Conservation (phyloP, 768 basidiomycete species). For the Lyophyllum atratum region DNA sequence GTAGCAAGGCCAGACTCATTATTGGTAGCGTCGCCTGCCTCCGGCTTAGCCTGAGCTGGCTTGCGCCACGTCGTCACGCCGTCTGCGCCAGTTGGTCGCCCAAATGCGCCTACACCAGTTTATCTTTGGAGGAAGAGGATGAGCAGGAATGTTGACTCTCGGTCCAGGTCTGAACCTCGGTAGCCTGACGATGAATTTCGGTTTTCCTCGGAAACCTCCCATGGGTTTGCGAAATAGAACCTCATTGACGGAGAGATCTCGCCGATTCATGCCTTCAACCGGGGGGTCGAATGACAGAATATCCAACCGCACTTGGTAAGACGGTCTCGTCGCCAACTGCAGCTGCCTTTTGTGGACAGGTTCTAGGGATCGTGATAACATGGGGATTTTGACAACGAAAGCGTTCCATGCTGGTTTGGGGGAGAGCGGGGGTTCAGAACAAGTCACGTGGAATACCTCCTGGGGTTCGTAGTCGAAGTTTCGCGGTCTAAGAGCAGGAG, state of each 20-base stretch:
- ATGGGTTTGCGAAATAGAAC: constrained; percentile 56
- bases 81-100: constrained; percentile 42
- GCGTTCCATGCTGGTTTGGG: constrained; percentile 41
- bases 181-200: constrained; percentile 41
- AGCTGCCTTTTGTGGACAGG: constrained; percentile 51
- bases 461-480: constrained; percentile 37
- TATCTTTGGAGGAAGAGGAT: constrained; percentile 20
- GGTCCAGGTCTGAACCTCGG: constrained; percentile 37
- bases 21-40: constrained; percentile 18
- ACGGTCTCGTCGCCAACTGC: constrained; percentile 38
- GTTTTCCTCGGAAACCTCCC: constrained; percentile 36
- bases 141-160: constrained; percentile 30
- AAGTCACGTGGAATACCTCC: constrained; percentile 49
- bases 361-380: constrained; percentile 40
- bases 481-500: constrained; percentile 51
- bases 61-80: constrained; percentile 48
- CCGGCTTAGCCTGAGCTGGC: constrained; percentile 21
- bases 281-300: constrained; percentile 74
- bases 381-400: constrained; percentile 51
- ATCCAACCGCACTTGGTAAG: constrained; percentile 54
- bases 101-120: constrained; percentile 40
- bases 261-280: constrained; percentile 59
- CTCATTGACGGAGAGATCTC: constrained; percentile 66
- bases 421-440: constrained; percentile 48
- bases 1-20: constrained; percentile 43